Percentiles rank a stretch among this genome's conserved stretches.
These are phyloP conservation scores for Pterocarpus macrocarpus DNA, from an alignment of 306 rosid genomes.

Conservation along the genomic window DNA sequence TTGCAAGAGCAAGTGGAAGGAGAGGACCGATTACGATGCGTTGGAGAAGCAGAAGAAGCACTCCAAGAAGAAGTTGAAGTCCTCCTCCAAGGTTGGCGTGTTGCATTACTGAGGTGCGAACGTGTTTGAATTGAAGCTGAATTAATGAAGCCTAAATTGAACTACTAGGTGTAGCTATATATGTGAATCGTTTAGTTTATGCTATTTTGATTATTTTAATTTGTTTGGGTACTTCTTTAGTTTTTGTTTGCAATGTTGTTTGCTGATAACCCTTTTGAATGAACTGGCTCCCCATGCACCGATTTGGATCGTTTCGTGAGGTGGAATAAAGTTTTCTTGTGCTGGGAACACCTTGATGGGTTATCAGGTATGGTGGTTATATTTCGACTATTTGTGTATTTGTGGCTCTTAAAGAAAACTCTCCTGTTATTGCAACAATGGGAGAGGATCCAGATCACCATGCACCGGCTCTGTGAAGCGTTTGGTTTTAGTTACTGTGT, in stretches of 20 bases:
- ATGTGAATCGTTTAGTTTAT: constrained; percentile 2
- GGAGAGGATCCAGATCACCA: neutral
- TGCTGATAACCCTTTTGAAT: neutral
- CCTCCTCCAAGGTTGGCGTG: constrained; percentile 67
- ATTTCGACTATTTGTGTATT: neutral
- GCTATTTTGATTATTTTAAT: neutral
- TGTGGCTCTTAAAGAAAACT: neutral
- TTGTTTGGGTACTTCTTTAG: neutral
- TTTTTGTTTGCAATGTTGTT: neutral
- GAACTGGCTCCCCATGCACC: neutral
- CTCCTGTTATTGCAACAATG: neutral
- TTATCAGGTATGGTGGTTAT: neutral
- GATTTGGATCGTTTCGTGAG: neutral
- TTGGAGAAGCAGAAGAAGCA: constrained; percentile 71
- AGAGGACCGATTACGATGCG: constrained; percentile 74
- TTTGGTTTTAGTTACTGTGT: neutral
- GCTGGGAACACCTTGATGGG: neutral
- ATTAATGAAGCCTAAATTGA: too few relatives aligned
- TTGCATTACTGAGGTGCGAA: constrained; percentile 66
- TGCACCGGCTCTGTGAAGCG: neutral
- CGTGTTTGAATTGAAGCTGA: neutral
- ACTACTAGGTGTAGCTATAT: neutral
- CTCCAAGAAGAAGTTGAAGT: constrained; percentile 67
- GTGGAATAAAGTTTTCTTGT: neutral
- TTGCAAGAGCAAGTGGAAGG: constrained; percentile 88